Evolutionary conservation across 345 rosid genomes (phyloP).

Genomic region (Pistacia atlantica): DNA sequence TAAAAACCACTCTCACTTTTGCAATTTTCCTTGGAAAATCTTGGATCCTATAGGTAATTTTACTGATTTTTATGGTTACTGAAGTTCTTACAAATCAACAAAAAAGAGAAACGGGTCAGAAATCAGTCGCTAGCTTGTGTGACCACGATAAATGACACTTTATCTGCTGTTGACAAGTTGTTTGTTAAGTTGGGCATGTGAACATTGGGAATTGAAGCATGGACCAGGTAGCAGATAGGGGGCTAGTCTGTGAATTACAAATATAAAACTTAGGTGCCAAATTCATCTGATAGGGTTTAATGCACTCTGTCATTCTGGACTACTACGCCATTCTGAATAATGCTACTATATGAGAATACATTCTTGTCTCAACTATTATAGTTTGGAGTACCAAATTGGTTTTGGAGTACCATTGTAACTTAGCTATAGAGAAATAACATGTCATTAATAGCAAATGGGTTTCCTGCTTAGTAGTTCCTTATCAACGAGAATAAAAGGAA

Average conservation of each 20-base stretch:
- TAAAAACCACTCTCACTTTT: neutral
- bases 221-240: neutral
- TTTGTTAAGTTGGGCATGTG: neutral
- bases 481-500: no score
- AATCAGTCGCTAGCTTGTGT: neutral
- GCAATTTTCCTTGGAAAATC: neutral
- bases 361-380: neutral
- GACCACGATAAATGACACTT: neutral
- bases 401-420: neutral
- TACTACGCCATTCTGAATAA: neutral
- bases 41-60: neutral
- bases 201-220: neutral
- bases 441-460: neutral
- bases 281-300: neutral
- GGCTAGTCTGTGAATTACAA: neutral
- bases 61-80: neutral
- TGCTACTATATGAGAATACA: neutral
- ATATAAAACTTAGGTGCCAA: neutral
- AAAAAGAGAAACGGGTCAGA: neutral
- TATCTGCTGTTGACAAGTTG: neutral
- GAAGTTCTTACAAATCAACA: neutral
- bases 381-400: neutral
- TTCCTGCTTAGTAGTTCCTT: no score
- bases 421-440: neutral
- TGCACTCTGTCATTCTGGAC: neutral